A percentile compares a stretch with the other conserved stretches of the same genome.
Evolutionary conservation across 2,329 filamentous ascomycete genomes (phyloP).

Genomic region (Ophioceras dolichostomum): DNA sequence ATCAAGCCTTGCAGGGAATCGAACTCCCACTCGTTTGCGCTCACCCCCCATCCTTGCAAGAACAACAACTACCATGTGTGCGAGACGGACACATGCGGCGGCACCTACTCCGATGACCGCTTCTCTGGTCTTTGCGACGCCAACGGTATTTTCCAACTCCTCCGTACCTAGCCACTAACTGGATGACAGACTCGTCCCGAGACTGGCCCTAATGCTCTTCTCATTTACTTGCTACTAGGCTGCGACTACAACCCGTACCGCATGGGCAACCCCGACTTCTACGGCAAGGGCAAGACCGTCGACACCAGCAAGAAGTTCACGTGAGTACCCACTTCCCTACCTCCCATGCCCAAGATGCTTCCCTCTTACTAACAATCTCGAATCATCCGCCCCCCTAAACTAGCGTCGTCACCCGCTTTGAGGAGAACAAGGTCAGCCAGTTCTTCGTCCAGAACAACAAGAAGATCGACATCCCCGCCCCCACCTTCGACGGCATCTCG

Average conservation of each 20-base stretch:
- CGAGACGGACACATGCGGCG: conserved; percentile 30
- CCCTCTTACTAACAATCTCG: not conserved
- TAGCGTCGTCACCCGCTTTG: conserved; percentile 49
- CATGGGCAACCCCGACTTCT: conserved; percentile 47
- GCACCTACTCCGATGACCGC: conserved; percentile 24
- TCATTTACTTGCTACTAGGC: conserved; percentile 29
- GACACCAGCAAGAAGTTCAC: conserved; percentile 45
- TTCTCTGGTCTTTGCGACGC: conserved; percentile 42
- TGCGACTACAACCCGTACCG: conserved; percentile 57
- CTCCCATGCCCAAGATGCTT: not conserved
- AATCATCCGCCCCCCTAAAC: not conserved
- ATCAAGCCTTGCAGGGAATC: conserved; percentile 51
- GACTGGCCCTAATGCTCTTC: not conserved
- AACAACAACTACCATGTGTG: conserved; percentile 27
- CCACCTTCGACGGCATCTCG: conserved; percentile 14
- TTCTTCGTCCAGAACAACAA: conserved; percentile 49
- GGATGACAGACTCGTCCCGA: too few relatives aligned
- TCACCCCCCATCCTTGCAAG: conserved; percentile 46
- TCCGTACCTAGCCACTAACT: too few relatives aligned
- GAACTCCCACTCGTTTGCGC: conserved; percentile 45
- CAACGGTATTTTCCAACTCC: too few relatives aligned
- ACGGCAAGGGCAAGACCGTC: conserved; percentile 35
- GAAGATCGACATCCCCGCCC: conserved; percentile 35
- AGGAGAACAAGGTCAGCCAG: conserved; percentile 24
- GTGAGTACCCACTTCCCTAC: not conserved